A percentile compares a stretch with the other conserved stretches of the same genome.
These are phyloP conservation scores for Aspergillus caelatus DNA, from an alignment of 2,329 filamentous ascomycete genomes.

Conservation along the genomic window DNA sequence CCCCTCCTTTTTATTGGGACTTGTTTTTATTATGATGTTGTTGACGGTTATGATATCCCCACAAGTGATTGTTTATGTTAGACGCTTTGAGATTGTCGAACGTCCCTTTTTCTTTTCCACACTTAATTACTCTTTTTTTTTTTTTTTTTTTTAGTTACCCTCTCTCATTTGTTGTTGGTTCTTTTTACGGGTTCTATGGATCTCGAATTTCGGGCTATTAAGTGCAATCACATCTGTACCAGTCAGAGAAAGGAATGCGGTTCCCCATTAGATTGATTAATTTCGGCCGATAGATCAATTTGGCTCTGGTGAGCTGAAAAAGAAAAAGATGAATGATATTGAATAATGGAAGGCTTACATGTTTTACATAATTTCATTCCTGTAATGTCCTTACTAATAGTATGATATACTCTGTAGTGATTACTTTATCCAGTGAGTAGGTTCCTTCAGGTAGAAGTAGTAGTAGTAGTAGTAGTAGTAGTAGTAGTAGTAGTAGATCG, in stretches of 20 bases:
- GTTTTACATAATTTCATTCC: neutral
- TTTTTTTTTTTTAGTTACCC: conserved; percentile 4
- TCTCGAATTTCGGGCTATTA: conserved; percentile 6
- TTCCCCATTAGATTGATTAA: conserved; percentile 1
- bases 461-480: too few species aligned
- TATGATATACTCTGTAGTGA: neutral
- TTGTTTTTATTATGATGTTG: conserved; percentile 9
- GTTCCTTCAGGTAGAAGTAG: too few species aligned
- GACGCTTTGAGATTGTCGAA: conserved; percentile 6
- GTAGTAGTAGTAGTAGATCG: too few species aligned
- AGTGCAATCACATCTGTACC: conserved; percentile 13
- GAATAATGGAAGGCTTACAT: neutral
- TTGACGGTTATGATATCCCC: conserved; percentile 24
- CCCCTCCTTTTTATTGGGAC: neutral
- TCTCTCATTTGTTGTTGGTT: neutral
- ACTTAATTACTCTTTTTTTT: neutral
- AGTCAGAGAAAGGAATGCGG: conserved; percentile 13
- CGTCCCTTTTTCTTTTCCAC: neutral
- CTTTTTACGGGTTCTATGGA: neutral
- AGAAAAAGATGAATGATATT: neutral
- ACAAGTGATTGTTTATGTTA: conserved; percentile 18
- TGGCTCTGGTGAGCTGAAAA: conserved; percentile 5
- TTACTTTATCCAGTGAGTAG: too few species aligned
- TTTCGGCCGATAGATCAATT: conserved; percentile 5
- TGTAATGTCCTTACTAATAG: neutral